Base-by-base conservation (phyloP, 768 basidiomycete species). In the Peribolospora kevripleyi region DNA sequence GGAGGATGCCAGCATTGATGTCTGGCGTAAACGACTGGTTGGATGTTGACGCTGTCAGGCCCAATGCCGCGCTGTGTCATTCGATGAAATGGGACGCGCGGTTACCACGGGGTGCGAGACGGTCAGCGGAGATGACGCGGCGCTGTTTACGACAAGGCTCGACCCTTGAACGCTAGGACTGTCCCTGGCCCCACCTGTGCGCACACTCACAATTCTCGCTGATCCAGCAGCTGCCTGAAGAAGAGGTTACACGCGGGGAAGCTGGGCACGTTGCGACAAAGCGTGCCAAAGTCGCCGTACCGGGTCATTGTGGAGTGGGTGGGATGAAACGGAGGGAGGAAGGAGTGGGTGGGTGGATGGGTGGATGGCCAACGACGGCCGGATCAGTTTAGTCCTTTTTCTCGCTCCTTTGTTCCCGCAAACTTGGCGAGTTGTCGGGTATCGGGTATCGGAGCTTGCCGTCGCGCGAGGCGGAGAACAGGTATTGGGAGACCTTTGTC, bases 241-340 rank as follows among this genome's bases (percentile, higher is more conserved):
- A 91, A 90, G 61, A 93, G 79, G 65, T 93, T 93, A 70, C 90
- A 95, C 77, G 84, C 83, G 0, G 88, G 77, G 64, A 91, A 82
- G 49, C 81, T 82, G 2, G 84, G 84, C 7, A 75, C 75, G 47
- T 75, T 68, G 46, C 71, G 69, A 66, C 85, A 86, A 52, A 82
- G 70, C 14, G 75, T 69, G 63, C 71, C 65, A 66, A 83, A 85
- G 63, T 83, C 79, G 57, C 82, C 82, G 65, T 85, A 84, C 59
- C 69, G 49, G 42, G 53, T 48, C 41, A 41, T 43, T 46, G 13
- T 51, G 46, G 25, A 13, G 50, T 38, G 7, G 46, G 40, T 8
- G 3, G 10, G 4, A 25, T 54, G 7, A 46, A 46, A 37, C 8
- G n/a, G 36, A 42, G 9, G 37, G 3, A 37, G 50, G 8, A 42